Conservation (phyloP, 345 rosid genomes). For the Draba incana region DNA sequence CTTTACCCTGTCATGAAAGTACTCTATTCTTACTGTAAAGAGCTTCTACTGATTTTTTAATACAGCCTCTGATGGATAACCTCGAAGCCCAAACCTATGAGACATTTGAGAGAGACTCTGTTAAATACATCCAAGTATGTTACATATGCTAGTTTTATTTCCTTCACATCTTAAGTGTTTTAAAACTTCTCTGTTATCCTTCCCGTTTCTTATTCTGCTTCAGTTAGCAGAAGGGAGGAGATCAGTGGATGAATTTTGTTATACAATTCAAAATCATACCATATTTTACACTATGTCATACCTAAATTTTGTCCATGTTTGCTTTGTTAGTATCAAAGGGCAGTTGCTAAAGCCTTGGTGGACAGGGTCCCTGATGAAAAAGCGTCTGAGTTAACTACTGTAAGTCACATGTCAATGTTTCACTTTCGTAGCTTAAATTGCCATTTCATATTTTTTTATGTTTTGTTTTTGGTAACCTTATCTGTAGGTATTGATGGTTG, state of each 20-base stretch:
- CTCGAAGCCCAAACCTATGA: conserved; percentile 98
- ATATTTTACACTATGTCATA: not conserved
- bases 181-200: not conserved
- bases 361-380: conserved; percentile 81
- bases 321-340: conserved; percentile 81
- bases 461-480: conserved; percentile 12
- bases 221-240: not conserved
- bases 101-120: conserved; percentile 93
- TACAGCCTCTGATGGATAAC: conserved; percentile 99
- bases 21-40: conserved; percentile 14
- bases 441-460: conserved; percentile 8
- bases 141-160: not conserved
- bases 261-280: not conserved
- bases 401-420: conserved; percentile 46
- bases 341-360: conserved; percentile 77
- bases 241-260: conserved; percentile 14
- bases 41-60: conserved; percentile 17
- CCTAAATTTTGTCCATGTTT: conserved; percentile 32
- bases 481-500: conserved; percentile 89
- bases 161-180: not conserved
- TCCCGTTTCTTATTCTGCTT: conserved; percentile 1
- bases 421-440: conserved; percentile 18
- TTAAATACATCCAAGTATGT: conserved; percentile 87
- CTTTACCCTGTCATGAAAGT: conserved; percentile 13
- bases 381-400: conserved; percentile 61